phyloP scores from a whole-genome alignment of 1,284 basidiomycete genomes.

The Naganishia sp. region DNA sequence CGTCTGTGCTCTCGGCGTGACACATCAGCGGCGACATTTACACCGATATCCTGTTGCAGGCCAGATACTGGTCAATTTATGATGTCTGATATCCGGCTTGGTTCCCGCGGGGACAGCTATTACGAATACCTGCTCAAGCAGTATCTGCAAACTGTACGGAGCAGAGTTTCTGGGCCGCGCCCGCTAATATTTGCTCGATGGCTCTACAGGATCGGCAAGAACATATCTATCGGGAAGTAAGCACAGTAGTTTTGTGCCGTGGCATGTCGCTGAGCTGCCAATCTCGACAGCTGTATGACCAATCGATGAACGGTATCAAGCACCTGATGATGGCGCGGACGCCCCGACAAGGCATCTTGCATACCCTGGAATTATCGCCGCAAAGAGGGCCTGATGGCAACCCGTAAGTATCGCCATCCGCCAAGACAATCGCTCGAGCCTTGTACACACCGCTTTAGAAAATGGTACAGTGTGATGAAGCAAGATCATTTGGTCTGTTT shows the following conservation, averaged over 20 bases:
- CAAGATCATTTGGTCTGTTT: conserved; percentile 98
- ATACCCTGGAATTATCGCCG: conserved; percentile 74
- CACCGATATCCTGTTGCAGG: conserved; percentile 50
- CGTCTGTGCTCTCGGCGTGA: conserved; percentile 35
- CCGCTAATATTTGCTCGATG: conserved; percentile 20
- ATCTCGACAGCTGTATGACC: conserved; percentile 72
- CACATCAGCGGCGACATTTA: conserved; percentile 19
- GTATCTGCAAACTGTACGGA: conserved; percentile 70
- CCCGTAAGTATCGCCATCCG: conserved; percentile 40
- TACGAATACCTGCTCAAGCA: conserved; percentile 92
- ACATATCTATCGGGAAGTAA: conserved; percentile 71
- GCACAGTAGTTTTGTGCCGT: conserved; percentile 35
- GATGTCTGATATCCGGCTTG: conserved; percentile 77
- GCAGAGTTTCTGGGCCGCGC: neutral
- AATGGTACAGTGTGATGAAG: conserved; percentile 74
- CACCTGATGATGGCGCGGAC: conserved; percentile 70
- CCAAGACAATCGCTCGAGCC: neutral
- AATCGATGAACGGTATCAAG: conserved; percentile 79
- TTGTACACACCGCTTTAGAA: conserved; percentile 51
- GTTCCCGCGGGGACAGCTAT: conserved; percentile 90
- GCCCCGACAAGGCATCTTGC: conserved; percentile 63
- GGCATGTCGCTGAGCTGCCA: neutral
- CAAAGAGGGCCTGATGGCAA: conserved; percentile 37
- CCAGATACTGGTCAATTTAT: conserved; percentile 69
- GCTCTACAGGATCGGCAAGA: conserved; percentile 70